Base-by-base conservation (phyloP, 768 basidiomycete genomes). In the Lactarius evosmus region DNA sequence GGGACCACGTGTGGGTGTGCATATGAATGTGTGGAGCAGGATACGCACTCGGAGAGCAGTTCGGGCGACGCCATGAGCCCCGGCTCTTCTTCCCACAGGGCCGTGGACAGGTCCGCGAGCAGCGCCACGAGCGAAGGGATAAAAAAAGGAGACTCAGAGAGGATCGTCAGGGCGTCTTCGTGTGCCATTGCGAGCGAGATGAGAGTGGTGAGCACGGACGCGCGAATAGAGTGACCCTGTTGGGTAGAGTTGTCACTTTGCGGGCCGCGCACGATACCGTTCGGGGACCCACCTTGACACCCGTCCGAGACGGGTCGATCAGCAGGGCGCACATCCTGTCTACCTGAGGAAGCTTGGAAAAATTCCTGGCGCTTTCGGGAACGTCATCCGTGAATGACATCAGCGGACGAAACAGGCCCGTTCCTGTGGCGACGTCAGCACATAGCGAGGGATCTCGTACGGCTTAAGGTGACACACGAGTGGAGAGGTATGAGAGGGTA, bases 21-120 rank as follows among this genome's bases (percentile, higher is more conserved):
- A n/a, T n/a, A n/a, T n/a, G n/a, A n/a, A n/a, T n/a, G n/a, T 46
- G 58, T 56, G 50, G 16, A 29, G 53, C 7, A 32, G 19, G 25
- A 30, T 56, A 60, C 80, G 66, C 69, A 83, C 83, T 74, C 73
- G 3, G 73, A 67, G 33, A 77, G 70, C 5, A 70, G 71, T 29
- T 75, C 72, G 0, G 78, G 66, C 2, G 80, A 75, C 17, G 70
- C 67, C 29, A 79, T 69, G 16, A 84, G 69, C 33, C 69, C 69
- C 54, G 81, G 78, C 46, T 82, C 81, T 38, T 86, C 86, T 69
- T 90, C 87, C 87, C 88, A 93, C 17, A 93, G 72, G 2, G 82
- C 79, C 1, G 78, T 78, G 0, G 82, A 78, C 44, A 86, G 74
- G 25, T 81, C 76, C 38, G 78, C 78, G 9, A 88, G 75, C 63